A percentile compares a stretch with the other conserved stretches of the same genome.
Evolutionary conservation across 2,329 filamentous ascomycete species (phyloP).

Genomic region (Cytospora schulzeri): DNA sequence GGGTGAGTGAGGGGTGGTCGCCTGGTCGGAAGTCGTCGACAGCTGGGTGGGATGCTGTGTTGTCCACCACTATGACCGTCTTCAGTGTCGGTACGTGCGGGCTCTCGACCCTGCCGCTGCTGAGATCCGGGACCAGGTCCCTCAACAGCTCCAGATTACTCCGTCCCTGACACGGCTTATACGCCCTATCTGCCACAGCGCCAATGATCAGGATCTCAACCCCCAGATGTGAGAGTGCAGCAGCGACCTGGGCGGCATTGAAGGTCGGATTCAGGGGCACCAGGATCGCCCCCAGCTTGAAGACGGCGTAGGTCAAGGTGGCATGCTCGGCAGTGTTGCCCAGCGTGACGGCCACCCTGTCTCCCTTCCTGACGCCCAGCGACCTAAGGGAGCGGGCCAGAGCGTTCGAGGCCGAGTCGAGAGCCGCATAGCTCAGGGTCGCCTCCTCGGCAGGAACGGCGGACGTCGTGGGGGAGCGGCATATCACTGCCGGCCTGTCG

Average conservation of each 20-base stretch:
- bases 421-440: constrained; percentile 70
- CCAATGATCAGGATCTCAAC: constrained; percentile 78
- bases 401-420: constrained; percentile 76
- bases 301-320: constrained; percentile 82
- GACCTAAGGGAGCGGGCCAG: constrained; percentile 71
- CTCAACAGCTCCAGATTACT: constrained; percentile 54
- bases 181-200: constrained; percentile 83
- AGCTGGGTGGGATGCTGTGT: constrained; percentile 56
- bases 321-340: constrained; percentile 87
- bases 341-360: constrained; percentile 82
- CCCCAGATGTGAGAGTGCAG: constrained; percentile 75
- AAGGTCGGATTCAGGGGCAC: constrained; percentile 94
- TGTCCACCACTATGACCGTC: constrained; percentile 77
- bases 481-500: constrained; percentile 62
- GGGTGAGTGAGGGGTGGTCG: constrained; percentile 45
- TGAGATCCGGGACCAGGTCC: constrained; percentile 48
- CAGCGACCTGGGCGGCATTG: constrained; percentile 74
- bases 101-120: constrained; percentile 39
- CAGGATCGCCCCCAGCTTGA: constrained; percentile 91
- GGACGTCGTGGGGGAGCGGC: constrained; percentile 45
- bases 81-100: constrained; percentile 67
- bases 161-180: constrained; percentile 57
- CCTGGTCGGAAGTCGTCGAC: constrained; percentile 47
- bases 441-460: constrained; percentile 64
- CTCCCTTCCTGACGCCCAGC: constrained; percentile 76